A percentile compares a stretch with the other conserved stretches of the same genome.
Evolutionary conservation across 257 asterid genomes (phyloP).

Genomic region (Primulina tabacum): DNA sequence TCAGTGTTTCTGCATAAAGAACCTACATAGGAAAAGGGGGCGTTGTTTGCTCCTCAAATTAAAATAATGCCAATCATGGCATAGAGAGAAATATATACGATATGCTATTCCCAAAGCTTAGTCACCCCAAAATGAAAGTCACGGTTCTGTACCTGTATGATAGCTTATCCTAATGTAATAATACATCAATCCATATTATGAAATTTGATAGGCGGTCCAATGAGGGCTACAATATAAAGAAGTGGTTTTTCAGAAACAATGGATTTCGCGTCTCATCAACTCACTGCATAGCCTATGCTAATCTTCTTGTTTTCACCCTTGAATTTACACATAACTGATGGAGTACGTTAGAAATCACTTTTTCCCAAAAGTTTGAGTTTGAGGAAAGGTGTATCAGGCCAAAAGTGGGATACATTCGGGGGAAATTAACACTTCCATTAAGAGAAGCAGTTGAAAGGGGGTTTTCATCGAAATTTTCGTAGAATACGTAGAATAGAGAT

Average conservation of each 20-base stretch:
- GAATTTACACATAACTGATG: not conserved
- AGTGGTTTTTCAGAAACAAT: not conserved
- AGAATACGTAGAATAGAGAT: not conserved
- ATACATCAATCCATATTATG: not conserved
- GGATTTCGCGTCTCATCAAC: not conserved
- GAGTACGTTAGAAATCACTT: not conserved
- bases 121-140: not conserved
- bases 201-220: no score
- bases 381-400: not conserved
- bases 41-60: not conserved
- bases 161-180: not conserved
- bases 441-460: not conserved
- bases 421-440: not conserved
- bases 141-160: no score
- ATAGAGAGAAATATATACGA: no score
- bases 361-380: not conserved
- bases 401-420: not conserved
- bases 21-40: slow-evolving; percentile 2
- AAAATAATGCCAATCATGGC: not conserved
- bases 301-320: no score
- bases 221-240: no score
- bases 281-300: no score
- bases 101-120: not conserved
- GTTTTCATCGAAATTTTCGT: not conserved
- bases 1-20: not conserved